Evolutionary conservation across 208 protist genomes (phyloP).

Genomic region (Lotmaria passim): DNA sequence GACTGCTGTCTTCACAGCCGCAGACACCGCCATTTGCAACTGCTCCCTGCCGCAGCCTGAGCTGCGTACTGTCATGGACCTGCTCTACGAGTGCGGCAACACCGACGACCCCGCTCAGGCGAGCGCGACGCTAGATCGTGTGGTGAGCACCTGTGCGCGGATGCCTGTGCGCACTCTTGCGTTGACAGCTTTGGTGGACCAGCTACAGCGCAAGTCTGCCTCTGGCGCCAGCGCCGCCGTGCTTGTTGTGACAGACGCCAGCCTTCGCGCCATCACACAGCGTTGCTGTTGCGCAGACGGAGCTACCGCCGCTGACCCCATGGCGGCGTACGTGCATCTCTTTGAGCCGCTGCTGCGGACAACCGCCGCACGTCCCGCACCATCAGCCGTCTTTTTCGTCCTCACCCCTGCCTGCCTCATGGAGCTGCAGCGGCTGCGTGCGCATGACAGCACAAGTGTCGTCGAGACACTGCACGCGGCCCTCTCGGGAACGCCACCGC

Average conservation of each 20-base stretch:
- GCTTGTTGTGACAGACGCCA: constrained; percentile 23
- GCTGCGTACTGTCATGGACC: constrained; percentile 4
- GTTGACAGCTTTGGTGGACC: constrained; percentile 1
- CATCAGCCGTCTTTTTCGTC: neutral
- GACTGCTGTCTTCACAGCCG: neutral
- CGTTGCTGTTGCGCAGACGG: neutral
- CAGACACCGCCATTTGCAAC: neutral
- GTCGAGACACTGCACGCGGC: constrained; percentile 7
- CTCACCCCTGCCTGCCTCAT: constrained; percentile 21
- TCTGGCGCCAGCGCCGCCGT: constrained; percentile 4
- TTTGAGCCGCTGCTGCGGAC: constrained; percentile 11
- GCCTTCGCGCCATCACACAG: constrained; percentile 17
- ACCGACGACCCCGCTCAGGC: constrained; percentile 22
- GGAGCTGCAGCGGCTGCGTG: constrained; percentile 27
- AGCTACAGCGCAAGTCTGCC: constrained; percentile 8
- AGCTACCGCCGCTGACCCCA: neutral
- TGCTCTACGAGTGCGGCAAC: constrained; percentile 38
- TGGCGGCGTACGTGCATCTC: constrained; percentile 2
- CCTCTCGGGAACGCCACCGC: neutral
- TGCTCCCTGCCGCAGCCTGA: neutral
- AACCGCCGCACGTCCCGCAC: neutral
- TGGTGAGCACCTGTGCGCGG: constrained; percentile 12
- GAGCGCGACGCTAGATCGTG: constrained; percentile 22
- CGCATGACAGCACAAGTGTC: neutral
- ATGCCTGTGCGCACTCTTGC: constrained; percentile 23